These are phyloP conservation scores for Zoysia matrella DNA, from an alignment of 202 grass and related monocot genomes.

Conservation along the genomic window DNA sequence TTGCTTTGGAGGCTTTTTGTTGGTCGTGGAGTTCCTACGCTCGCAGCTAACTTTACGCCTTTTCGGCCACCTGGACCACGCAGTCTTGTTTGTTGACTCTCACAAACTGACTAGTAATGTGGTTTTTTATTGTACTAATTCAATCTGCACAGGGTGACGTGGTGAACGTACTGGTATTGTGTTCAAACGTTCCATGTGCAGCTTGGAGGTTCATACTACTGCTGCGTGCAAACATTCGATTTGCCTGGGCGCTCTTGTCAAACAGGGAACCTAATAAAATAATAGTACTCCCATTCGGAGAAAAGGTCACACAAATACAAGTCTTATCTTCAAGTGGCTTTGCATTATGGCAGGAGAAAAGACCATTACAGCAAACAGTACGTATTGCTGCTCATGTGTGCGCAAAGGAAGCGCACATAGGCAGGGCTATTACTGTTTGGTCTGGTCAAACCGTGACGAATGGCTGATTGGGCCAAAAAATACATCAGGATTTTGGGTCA, in stretches of 20 bases:
- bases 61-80: conserved; percentile 43
- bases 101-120: conserved; percentile 16
- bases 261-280: no score
- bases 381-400: no score
- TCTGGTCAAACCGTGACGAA: no score
- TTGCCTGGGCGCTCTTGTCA: not conserved
- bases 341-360: no score
- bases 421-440: no score
- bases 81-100: conserved; percentile 28
- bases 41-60: conserved; percentile 46
- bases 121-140: not conserved
- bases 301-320: no score
- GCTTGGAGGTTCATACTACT: conserved; percentile 4
- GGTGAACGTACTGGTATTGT: not conserved
- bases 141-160: not conserved
- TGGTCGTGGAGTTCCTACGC: conserved; percentile 49
- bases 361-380: no score
- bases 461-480: no score
- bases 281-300: no score
- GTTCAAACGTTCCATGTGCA: not conserved
- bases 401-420: no score
- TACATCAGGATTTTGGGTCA: no score
- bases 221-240: conserved; percentile 13
- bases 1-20: conserved; percentile 52
- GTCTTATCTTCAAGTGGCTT: no score